Conservation (phyloP, 257 asterid genomes). For the Nemophila menziesii region DNA sequence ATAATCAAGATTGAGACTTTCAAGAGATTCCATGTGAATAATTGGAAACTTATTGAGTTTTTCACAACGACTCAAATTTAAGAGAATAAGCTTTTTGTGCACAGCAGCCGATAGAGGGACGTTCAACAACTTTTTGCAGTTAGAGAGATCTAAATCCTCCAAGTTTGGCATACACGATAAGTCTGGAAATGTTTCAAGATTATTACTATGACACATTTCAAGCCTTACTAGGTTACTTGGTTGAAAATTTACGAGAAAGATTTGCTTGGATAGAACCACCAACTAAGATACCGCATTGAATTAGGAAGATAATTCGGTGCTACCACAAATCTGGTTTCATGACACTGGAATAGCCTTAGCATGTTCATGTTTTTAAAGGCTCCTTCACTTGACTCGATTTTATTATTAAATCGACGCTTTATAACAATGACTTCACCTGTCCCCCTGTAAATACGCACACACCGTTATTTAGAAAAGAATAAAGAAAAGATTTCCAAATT, state of each 20-base stretch:
- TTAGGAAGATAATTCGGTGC: no score
- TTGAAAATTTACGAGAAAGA: neutral
- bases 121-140: neutral
- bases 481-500: no score
- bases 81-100: neutral
- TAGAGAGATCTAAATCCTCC: neutral
- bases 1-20: neutral
- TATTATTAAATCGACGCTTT: no score
- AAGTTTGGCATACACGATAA: conserved; percentile 1
- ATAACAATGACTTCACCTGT: no score
- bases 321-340: no score
- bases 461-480: no score
- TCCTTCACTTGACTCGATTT: no score
- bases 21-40: neutral
- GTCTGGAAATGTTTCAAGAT: neutral
- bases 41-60: conserved; percentile 1
- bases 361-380: no score
- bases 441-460: no score
- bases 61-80: neutral
- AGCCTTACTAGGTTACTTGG: neutral
- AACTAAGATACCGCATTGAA: no score
- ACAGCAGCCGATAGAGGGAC: conserved; percentile 1
- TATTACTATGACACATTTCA: neutral
- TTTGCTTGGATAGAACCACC: no score
- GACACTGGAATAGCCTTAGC: no score